phyloP scores from a whole-genome alignment of 805 yeast species.

The Hanseniaspora hatyaiensis region DNA sequence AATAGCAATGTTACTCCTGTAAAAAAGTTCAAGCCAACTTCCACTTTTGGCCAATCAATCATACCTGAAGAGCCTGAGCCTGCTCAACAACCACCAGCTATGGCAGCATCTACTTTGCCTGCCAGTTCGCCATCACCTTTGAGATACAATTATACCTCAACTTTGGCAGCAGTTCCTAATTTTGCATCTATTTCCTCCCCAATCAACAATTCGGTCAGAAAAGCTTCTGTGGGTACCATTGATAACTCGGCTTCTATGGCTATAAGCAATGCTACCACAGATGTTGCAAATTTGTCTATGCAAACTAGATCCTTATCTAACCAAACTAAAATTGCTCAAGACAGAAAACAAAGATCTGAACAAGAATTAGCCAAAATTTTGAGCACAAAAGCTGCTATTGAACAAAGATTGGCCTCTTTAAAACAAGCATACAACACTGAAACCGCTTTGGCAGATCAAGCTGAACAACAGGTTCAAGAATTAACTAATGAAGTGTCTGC shows the following conservation, averaged over 20 bases:
- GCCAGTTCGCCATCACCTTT: conserved; percentile 16
- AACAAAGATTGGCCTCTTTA: conserved; percentile 53
- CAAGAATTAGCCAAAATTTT: conserved; percentile 62
- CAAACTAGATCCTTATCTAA: conserved; percentile 68
- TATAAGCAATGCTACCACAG: conserved; percentile 68
- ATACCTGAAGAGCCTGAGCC: conserved; percentile 29
- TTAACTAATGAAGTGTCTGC: conserved; percentile 58
- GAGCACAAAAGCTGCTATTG: conserved; percentile 57
- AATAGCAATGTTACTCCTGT: conserved; percentile 25
- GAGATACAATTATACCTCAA: conserved; percentile 18
- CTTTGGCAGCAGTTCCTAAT: conserved; percentile 28
- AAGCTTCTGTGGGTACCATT: conserved; percentile 19
- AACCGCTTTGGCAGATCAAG: conserved; percentile 59
- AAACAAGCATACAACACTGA: conserved; percentile 68
- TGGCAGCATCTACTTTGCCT: conserved; percentile 38
- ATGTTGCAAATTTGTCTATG: conserved; percentile 73
- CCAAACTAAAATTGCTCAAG: conserved; percentile 61
- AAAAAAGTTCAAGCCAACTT: conserved; percentile 61
- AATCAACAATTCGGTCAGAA: conserved; percentile 18
- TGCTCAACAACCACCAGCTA: conserved; percentile 17
- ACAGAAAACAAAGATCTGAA: conserved; percentile 62
- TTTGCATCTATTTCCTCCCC: conserved; percentile 21
- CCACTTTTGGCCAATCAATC: conserved; percentile 73
- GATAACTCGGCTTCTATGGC: conserved; percentile 47
- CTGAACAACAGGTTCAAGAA: conserved; percentile 48